Base-by-base conservation (phyloP, 2,329 filamentous ascomycete species). In the Rutstroemia sp. region DNA sequence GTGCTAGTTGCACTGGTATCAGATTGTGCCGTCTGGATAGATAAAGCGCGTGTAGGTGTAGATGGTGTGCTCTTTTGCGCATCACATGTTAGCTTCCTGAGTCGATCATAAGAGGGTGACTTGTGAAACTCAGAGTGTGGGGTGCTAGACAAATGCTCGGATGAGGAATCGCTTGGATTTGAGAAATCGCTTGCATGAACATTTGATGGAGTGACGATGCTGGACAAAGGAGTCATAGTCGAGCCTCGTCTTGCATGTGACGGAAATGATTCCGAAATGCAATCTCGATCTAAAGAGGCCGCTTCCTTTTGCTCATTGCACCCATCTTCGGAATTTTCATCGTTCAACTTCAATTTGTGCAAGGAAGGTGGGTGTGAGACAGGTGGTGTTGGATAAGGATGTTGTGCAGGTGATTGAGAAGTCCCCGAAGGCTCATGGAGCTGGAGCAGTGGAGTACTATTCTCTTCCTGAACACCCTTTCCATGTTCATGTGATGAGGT, bases 61-160 rank as follows among this genome's bases (percentile, higher is more conserved):
- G 91, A 86, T 65, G 90, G 88, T 66, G 90, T 94, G 78, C 90
- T 95, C 92, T 96, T 95, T 78, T 83, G 71, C 73, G 78, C 78
- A 79, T 83, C 82, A 80, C 85, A 80, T 83, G 91, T 96, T 90
- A 96, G 92, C 88, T 86, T 87, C 78, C 83, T 88, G 73, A 87
- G 79, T 77, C 82, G 80, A 74, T 81, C 79, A 78, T 82, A 76
- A 70, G 84, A 83, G 71, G 81, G 79, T 74, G 81, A 85, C 71
- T 80, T 70, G 70, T 71, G 69, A 27, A 57, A 53, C 70, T 72
- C 73, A 70, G 73, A 72, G 72, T 72, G 72, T 69, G 79, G 75
- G 65, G 77, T 72, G 69, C 75, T 73, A 52, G 42, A 25, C 25
- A 25, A 49, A 66, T 79, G 79, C 69, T 76, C 75, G 61, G 77